Evolutionary conservation across 352 stramenopile genomes (phyloP).

Genomic region (Blastocystis sp.): DNA sequence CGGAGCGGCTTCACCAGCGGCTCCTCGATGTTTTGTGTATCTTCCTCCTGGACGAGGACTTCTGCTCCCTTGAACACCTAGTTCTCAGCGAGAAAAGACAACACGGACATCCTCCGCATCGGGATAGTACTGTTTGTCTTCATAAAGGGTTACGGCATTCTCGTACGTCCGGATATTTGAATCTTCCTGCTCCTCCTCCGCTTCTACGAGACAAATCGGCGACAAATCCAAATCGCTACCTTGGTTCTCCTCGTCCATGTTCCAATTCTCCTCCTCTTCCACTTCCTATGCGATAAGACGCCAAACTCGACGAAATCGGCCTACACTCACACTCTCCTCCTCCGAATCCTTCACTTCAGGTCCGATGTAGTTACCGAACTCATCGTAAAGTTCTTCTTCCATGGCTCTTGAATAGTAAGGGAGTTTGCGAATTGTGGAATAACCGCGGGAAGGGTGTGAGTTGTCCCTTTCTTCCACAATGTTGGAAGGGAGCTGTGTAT

Average conservation of each 20-base stretch:
- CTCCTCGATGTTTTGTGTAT: constrained; percentile 94
- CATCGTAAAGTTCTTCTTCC: constrained; percentile 95
- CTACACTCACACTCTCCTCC: constrained; percentile 71
- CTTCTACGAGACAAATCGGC: constrained; percentile 33
- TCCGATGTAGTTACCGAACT: constrained; percentile 99
- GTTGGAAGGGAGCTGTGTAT: too few relatives aligned
- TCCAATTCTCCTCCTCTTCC: constrained; percentile 77
- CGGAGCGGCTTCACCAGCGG: constrained; percentile 93
- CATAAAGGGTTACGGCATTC: constrained; percentile 92
- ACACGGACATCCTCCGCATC: constrained; percentile 85
- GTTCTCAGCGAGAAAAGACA: neutral
- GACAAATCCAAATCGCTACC: neutral
- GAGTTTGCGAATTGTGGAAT: constrained; percentile 16
- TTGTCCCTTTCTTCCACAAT: too few relatives aligned
- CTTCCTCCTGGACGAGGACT: constrained; percentile 95
- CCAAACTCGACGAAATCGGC: constrained; percentile 11
- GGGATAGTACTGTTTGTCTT: constrained; percentile 99
- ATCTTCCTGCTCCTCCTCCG: constrained; percentile 61
- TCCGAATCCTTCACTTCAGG: constrained; percentile 84
- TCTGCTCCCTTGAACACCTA: constrained; percentile 80
- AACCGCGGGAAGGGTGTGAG: neutral
- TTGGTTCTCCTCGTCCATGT: constrained; percentile 64
- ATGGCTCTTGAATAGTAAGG: constrained; percentile 72
- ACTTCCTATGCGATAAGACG: constrained; percentile 63
- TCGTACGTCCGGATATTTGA: constrained; percentile 69